Evolutionary conservation across 352 stramenopile species (phyloP), one percentile per base, ranked within the genome.

Genomic region (Globisporangium cylindrosporum): DNA sequence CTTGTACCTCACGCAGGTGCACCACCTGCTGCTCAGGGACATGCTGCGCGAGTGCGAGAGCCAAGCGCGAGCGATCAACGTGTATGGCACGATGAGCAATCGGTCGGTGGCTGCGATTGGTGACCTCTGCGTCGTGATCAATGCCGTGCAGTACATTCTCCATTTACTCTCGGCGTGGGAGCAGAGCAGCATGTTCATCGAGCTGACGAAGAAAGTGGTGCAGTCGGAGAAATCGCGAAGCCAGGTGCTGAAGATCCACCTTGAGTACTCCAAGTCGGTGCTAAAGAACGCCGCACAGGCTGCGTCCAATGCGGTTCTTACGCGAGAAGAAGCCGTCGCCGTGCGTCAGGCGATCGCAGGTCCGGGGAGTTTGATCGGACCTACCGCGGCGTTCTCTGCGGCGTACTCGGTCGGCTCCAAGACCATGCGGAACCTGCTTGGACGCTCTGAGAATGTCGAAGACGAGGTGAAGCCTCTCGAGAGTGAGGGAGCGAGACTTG

Each of bases 1-100:
- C 54, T n/a, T 94, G 66, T 94, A 94, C 68, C 74, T 94, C 9
- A 80, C 82, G 36, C 84, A 94, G 58, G 86, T 94, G 49, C 76
- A 89, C 32, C 69, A 88, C 20, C 72, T 73, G 27, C 67, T 93
- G 57, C 69, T 93, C 6, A 46, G 70, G 12, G 62, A 70, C 2
- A 73, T 82, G 32, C 54, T 73, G 22, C 62, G 54, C 0, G 55
- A 64, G 18, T 80, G 74, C 36, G 34, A 60, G 20, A 36, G 59
- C 9, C 73, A 56, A 20, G 64, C 51, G 4, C 62, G 68, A 10
- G 25, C n/a, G 22, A 62, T 56, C 34, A 57, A 69, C 46, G 36
- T 72, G 0, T 54, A 56, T 20, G 38, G 36, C 12, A 14, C 41
- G 32, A 12, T 12, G 49, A 8, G 46, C 59, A 3, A 8, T 29